Percentiles rank a stretch among this genome's conserved stretches.
These are phyloP conservation scores for Dactylonectria macrodidyma DNA, from an alignment of 2,329 filamentous ascomycete genomes.

Conservation along the genomic window DNA sequence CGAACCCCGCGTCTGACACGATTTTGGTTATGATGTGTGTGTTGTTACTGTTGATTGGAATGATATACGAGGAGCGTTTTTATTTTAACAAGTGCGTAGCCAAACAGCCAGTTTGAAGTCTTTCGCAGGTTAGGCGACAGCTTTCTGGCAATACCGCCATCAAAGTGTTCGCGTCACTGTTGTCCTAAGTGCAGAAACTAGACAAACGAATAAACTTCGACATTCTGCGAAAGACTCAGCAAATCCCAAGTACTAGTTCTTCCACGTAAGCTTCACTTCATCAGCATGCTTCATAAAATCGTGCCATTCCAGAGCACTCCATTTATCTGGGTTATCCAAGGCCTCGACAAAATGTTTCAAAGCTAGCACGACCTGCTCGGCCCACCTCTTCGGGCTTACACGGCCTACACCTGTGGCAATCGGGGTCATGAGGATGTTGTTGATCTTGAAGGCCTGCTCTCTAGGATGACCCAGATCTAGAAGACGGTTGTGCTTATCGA, in stretches of 20 bases:
- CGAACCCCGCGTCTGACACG: background rate
- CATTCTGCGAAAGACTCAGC: background rate
- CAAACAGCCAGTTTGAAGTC: background rate
- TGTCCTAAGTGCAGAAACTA: background rate
- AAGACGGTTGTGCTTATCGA: slow-evolving; percentile 62
- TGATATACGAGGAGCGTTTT: background rate
- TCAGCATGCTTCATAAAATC: background rate
- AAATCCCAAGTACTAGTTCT: background rate
- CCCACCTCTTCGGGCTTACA: background rate
- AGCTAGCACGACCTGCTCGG: background rate
- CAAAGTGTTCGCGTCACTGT: too few relatives aligned
- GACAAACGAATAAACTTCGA: background rate
- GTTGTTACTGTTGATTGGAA: background rate
- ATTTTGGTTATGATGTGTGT: background rate
- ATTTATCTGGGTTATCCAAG: background rate
- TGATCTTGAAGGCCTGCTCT: slow-evolving; percentile 50
- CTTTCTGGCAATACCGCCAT: background rate
- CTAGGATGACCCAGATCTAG: slow-evolving; percentile 13
- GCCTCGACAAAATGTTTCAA: background rate
- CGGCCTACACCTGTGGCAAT: slow-evolving; percentile 63
- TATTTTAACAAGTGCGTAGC: background rate
- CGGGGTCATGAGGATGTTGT: slow-evolving; percentile 64
- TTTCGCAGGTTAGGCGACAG: too few relatives aligned
- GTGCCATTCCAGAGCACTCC: background rate
- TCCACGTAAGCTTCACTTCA: background rate